A percentile compares a stretch with the other conserved stretches of the same genome.
Evolutionary conservation across 202 grass and related monocot species (phyloP).

Genomic region (Bolboschoenoplectus hybrid): DNA sequence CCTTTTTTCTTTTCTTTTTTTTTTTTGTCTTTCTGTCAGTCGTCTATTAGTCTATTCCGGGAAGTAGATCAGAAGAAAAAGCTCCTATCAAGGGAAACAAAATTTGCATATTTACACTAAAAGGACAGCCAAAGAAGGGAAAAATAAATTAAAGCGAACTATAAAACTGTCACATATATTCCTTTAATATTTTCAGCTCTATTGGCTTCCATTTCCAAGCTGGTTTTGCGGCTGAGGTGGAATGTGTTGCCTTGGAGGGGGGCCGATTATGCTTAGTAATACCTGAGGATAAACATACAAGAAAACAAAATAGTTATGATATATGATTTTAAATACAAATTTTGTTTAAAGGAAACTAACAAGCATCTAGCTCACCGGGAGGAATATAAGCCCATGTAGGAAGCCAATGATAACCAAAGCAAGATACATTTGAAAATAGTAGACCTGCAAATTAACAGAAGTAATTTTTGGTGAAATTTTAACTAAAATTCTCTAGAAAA

Average conservation of each 20-base stretch:
- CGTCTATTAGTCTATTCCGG: neutral
- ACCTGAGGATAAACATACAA: slow-evolving; percentile 57
- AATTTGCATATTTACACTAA: slow-evolving; percentile 33
- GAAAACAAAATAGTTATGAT: neutral
- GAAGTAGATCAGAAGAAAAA: neutral
- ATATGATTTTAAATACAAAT: slow-evolving; percentile 10
- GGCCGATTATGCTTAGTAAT: slow-evolving; percentile 77
- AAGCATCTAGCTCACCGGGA: slow-evolving; percentile 60
- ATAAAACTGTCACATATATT: slow-evolving; percentile 8
- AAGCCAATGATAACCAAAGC: slow-evolving; percentile 94
- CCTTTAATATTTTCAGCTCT: neutral
- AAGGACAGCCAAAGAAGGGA: slow-evolving; percentile 14
- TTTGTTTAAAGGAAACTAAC: slow-evolving; percentile 26
- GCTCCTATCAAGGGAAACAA: neutral
- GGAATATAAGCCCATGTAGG: slow-evolving; percentile 90
- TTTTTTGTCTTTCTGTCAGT: neutral
- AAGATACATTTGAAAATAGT: slow-evolving; percentile 99
- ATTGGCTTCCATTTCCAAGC: neutral
- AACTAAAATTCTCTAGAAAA: neutral
- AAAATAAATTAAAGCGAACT: neutral
- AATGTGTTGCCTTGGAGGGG: slow-evolving; percentile 47
- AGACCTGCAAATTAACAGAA: slow-evolving; percentile 60
- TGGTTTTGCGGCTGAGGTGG: slow-evolving; percentile 44
- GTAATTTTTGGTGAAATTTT: slow-evolving; percentile 37
- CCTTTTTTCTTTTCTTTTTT: neutral